Evolutionary conservation across 2,329 filamentous ascomycete genomes (phyloP), one percentile per base, ranked within the genome.

Genomic region (Cercospora sesami): DNA sequence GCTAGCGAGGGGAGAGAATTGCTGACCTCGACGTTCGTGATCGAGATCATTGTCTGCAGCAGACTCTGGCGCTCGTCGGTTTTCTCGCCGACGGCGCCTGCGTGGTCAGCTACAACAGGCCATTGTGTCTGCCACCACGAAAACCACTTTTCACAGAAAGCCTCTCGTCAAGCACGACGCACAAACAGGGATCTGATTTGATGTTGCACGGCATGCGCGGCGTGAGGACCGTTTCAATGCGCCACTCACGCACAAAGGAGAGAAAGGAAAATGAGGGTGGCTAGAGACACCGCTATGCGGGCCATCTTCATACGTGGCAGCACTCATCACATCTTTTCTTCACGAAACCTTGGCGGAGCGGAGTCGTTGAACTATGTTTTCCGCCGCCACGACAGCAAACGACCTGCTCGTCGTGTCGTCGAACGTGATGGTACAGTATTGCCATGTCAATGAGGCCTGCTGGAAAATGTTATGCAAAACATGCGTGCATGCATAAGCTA

Each of bases 21-120:
- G 36, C 28, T 59, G 28, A 59, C 57, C 57, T 48, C 42, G 42
- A 48, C n/a, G 8, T 48, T 48, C 18, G 42, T 12, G 42, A 48
- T 48, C 42, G n/a, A 21, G 12, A 23, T 48, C 42, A 48, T 12
- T 23, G 42, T 21, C 8, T 3, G 8, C n/a, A 12, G 42, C 42
- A 48, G 6, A 23, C 4, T 21, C 42, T 21, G 42, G n/a, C 42
- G 18, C 42, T 23, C 36, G 36, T 39, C 36, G 36, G 5, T 39
- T 39, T 39, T 39, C 18, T 48, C 42, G n/a, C 64, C 64, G 63
- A 64, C 30, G 60, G 59, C 65, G 65, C 60, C 69, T 66, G 64
- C 66, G 59, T 51, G 45, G 45, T 51, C 45, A 23, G 45, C 45
- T 23, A 51, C 45, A 23, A 26, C 45, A 21, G 18, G 45, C 45